A percentile compares a stretch with the other conserved stretches of the same genome.
Evolutionary conservation across 1,284 basidiomycete species (phyloP).

Genomic region (Mycocalia duriaeana): DNA sequence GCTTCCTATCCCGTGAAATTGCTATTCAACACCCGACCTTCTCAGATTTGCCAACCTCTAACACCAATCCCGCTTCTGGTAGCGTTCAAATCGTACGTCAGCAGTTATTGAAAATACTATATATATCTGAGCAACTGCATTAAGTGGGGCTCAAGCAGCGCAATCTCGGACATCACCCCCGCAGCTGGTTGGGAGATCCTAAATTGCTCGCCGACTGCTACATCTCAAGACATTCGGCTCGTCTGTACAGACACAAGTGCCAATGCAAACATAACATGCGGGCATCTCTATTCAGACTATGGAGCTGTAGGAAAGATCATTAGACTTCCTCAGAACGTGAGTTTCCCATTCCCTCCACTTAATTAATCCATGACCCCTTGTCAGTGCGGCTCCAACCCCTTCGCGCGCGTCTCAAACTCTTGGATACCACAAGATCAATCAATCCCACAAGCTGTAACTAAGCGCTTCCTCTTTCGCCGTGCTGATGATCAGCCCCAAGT

Average conservation of each 20-base stretch:
- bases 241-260: slow-evolving; percentile 34
- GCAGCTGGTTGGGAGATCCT: slow-evolving; percentile 52
- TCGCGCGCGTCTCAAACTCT: slow-evolving; percentile 43
- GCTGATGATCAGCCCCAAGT: slow-evolving; percentile 32
- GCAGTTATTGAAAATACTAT: neutral
- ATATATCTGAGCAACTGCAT: neutral
- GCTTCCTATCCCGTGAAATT: too few relatives aligned
- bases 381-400: slow-evolving; percentile 46
- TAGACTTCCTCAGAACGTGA: slow-evolving; percentile 43
- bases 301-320: slow-evolving; percentile 48
- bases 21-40: too few relatives aligned
- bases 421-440: slow-evolving; percentile 38
- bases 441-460: slow-evolving; percentile 28
- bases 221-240: slow-evolving; percentile 42
- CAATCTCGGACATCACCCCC: slow-evolving; percentile 48
- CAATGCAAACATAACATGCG: slow-evolving; percentile 30
- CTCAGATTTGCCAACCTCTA: neutral
- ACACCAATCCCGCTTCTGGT: slow-evolving; percentile 20
- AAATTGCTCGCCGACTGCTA: slow-evolving; percentile 34
- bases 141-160: slow-evolving; percentile 37
- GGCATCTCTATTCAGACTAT: slow-evolving; percentile 35
- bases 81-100: slow-evolving; percentile 29
- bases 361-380: too few relatives aligned
- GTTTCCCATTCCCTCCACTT: slow-evolving; percentile 13
- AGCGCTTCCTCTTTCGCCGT: slow-evolving; percentile 28